phyloP scores from a whole-genome alignment of 192 early-diverging fungal genomes.

The Obelidium mucronatum region DNA sequence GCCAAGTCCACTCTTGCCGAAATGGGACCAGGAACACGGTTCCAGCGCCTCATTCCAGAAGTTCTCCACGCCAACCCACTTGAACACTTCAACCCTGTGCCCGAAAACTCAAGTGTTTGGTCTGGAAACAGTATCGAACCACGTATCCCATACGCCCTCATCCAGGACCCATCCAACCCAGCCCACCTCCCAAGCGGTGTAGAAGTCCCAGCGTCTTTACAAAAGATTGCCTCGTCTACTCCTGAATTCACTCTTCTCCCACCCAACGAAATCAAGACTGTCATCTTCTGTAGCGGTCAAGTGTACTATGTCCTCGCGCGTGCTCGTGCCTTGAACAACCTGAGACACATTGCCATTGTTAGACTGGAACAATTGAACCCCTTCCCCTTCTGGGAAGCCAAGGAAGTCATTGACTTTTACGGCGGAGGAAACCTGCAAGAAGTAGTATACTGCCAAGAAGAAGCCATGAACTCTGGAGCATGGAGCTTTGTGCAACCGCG shows the following conservation, averaged over 20 bases:
- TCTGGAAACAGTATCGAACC: constrained; percentile 60
- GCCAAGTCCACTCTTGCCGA: constrained; percentile 86
- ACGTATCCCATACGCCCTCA: constrained; percentile 54
- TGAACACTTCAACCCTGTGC: constrained; percentile 32
- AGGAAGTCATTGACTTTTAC: constrained; percentile 88
- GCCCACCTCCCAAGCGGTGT: neutral
- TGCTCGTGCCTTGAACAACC: constrained; percentile 91
- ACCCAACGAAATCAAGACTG: constrained; percentile 87
- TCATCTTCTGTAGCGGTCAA: constrained; percentile 96
- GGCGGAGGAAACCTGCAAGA: constrained; percentile 76
- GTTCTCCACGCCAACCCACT: constrained; percentile 77
- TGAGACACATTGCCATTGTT: constrained; percentile 89
- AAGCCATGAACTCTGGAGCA: constrained; percentile 92
- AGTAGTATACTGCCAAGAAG: constrained; percentile 95
- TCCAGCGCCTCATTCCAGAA: constrained; percentile 95
- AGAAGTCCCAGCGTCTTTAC: constrained; percentile 5
- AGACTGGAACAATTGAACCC: constrained; percentile 94
- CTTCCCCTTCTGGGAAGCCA: constrained; percentile 93
- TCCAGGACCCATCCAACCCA: constrained; percentile 35
- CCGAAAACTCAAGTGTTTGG: constrained; percentile 40
- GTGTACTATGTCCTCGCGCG: constrained; percentile 93
- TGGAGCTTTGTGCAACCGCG: constrained; percentile 91
- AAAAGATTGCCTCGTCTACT: neutral
- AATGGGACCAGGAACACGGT: constrained; percentile 80
- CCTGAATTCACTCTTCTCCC: constrained; percentile 69